Base-by-base conservation (phyloP, 805 yeast species). In the Myxozyma vanderwaltii region DNA sequence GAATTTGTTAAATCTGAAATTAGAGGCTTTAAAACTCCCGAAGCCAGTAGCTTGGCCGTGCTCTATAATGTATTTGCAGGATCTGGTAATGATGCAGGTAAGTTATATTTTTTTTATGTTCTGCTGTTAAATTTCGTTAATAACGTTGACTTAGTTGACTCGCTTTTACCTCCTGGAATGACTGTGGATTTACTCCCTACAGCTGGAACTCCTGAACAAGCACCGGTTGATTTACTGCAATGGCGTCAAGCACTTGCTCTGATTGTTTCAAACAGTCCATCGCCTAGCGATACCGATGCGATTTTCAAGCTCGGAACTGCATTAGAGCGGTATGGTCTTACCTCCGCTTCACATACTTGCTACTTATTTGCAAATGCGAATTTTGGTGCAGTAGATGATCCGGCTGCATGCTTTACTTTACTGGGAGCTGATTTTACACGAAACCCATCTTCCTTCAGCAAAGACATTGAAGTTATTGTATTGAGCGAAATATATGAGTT, bases 401-500 rank as follows among this genome's bases (percentile, higher is more conserved):
- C 62, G 5, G 50, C 53, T 17, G 54, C 64, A 2, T 41, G 51
- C 10, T 61, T 70, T 41, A 54, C 67, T 10, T 54, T 72, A n/a
- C 50, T 71, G 12, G 75, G 75, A 24, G 64, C 63, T 23, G 70
- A 64, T 27, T 55, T 53, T 26, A 31, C 51, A 8, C 54, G 73
- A 8, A 74, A 76, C 21, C 73, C 75, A 1, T 62, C 67, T 6
- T 82, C 82, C 1, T 66, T 70, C 38, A 73, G 82, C 19, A 82
- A 82, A 1, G 73, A 81, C 29, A 64, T 77, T 33, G 84, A 82
- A 51, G 71, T 82, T 23, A 68, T 80, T 39, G 69, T 86, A 27
- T 78, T 86, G 69, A 83, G 87, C 4, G 96, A 89, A 69, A 72
- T 88, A 4, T 88, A 85, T 69, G 96, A 89, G 70, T 86, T 76